A percentile compares a stretch with the other conserved stretches of the same genome.
Conservation (phyloP, 2,329 filamentous ascomycete genomes). For the Ophiostoma angusticollis region DNA sequence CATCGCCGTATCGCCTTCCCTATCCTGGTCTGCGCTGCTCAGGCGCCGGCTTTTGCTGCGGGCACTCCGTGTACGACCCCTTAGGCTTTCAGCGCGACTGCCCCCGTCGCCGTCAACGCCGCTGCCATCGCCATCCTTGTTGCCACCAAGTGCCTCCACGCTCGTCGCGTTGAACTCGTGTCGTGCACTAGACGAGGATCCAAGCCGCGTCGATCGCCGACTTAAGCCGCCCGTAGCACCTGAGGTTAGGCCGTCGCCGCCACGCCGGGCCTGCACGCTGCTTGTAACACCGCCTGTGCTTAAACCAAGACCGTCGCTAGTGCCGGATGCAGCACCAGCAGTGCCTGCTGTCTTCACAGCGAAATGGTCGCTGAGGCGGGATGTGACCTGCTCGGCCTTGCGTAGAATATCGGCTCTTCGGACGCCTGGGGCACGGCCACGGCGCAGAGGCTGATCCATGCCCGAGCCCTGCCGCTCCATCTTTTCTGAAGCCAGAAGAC, state of each 20-base stretch:
- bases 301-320: constrained; percentile 3
- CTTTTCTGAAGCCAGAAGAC: constrained; percentile 18
- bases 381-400: constrained; percentile 46
- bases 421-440: constrained; percentile 32
- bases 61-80: constrained; percentile 20
- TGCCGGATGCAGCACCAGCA: constrained; percentile 10
- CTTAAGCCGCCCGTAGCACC: not conserved
- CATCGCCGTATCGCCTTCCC: constrained; percentile 16
- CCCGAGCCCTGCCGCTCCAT: constrained; percentile 25
- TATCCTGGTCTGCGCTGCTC: constrained; percentile 11
- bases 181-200: constrained; percentile 39
- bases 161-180: constrained; percentile 23
- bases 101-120: constrained; percentile 23
- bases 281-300: not conserved
- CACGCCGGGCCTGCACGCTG: not conserved
- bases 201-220: constrained; percentile 27
- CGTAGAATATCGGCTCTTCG: constrained; percentile 45
- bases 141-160: constrained; percentile 13
- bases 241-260: constrained; percentile 7
- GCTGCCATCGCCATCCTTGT: constrained; percentile 26
- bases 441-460: constrained; percentile 22
- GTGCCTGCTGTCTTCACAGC: constrained; percentile 25
- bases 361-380: constrained; percentile 36
- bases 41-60: constrained; percentile 13
- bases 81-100: constrained; percentile 22